Conservation (phyloP, 2,329 filamentous ascomycete genomes). For the Hypoxylon sp. region DNA sequence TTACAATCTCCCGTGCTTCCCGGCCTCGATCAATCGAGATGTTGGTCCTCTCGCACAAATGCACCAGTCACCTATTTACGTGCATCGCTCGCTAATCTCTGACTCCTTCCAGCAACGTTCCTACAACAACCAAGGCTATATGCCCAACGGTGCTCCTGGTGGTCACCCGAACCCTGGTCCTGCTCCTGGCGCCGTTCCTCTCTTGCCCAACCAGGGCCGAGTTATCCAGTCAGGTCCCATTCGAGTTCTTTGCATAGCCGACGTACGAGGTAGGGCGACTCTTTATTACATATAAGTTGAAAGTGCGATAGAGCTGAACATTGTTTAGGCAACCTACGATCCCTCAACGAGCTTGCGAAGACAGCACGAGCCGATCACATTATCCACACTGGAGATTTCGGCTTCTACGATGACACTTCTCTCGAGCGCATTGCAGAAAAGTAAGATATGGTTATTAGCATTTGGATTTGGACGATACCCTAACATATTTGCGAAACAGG, state of each 20-base stretch:
- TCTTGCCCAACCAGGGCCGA: conserved; percentile 77
- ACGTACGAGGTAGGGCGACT: conserved; percentile 74
- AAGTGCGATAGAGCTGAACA: conserved; percentile 40
- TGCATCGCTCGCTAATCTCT: conserved; percentile 39
- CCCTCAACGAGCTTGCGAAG: conserved; percentile 95
- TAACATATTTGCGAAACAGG: conserved; percentile 63
- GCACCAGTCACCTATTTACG: conserved; percentile 23
- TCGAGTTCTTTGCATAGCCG: conserved; percentile 78
- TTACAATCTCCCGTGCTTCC: conserved; percentile 1
- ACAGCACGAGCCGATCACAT: conserved; percentile 97
- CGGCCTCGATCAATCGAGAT: not conserved
- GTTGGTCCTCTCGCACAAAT: conserved; percentile 2
- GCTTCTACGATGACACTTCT: conserved; percentile 97
- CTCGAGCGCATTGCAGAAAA: conserved; percentile 98
- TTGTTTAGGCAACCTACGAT: conserved; percentile 86
- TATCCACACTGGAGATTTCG: conserved; percentile 98
- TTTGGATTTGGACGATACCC: conserved; percentile 13
- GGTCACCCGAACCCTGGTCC: conserved; percentile 60
- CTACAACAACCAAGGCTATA: conserved; percentile 69
- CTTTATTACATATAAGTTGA: conserved; percentile 13
- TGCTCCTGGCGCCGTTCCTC: conserved; percentile 73
- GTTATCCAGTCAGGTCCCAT: conserved; percentile 76
- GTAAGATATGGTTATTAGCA: conserved; percentile 66
- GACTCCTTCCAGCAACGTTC: conserved; percentile 54
- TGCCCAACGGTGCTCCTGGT: conserved; percentile 72